Percentiles rank a stretch among this genome's conserved stretches.
These are phyloP conservation scores for Fusarium tricinctum DNA, from an alignment of 2,329 filamentous ascomycete genomes.

Conservation along the genomic window DNA sequence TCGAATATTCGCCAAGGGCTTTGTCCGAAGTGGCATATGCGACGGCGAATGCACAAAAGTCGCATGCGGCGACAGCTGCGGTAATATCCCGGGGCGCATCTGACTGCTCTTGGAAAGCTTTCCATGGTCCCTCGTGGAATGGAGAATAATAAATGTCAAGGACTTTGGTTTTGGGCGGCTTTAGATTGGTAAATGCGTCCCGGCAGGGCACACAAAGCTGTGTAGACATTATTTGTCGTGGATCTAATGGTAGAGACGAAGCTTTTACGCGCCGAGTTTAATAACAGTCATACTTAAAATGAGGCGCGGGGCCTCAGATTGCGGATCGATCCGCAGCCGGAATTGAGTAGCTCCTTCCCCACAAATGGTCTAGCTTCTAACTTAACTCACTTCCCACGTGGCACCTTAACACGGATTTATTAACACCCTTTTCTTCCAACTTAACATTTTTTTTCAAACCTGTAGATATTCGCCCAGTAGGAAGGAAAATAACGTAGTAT, in stretches of 20 bases:
- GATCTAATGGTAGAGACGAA: not conserved
- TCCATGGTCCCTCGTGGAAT: slow-evolving; percentile 12
- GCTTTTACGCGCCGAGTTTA: not conserved
- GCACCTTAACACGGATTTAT: too few relatives aligned
- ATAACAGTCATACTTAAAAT: not conserved
- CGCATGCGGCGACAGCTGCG: not conserved
- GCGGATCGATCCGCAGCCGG: too few relatives aligned
- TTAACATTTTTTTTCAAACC: too few relatives aligned
- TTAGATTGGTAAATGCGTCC: accelerated
- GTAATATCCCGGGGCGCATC: too few relatives aligned
- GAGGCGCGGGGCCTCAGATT: not conserved
- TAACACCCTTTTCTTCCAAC: too few relatives aligned
- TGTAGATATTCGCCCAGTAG: too few relatives aligned
- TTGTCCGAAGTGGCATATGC: not conserved
- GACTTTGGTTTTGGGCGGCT: accelerated
- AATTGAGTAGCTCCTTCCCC: too few relatives aligned
- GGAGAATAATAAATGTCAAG: not conserved
- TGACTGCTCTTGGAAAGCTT: not conserved
- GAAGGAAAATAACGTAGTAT: too few relatives aligned
- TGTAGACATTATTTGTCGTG: not conserved
- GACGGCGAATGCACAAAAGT: slow-evolving; percentile 10
- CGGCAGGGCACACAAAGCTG: not conserved
- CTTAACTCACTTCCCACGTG: too few relatives aligned
- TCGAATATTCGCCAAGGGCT: not conserved
- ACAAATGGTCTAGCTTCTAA: too few relatives aligned